Base-by-base conservation (phyloP, 306 rosid genomes). In the Alnus glutinosa region DNA sequence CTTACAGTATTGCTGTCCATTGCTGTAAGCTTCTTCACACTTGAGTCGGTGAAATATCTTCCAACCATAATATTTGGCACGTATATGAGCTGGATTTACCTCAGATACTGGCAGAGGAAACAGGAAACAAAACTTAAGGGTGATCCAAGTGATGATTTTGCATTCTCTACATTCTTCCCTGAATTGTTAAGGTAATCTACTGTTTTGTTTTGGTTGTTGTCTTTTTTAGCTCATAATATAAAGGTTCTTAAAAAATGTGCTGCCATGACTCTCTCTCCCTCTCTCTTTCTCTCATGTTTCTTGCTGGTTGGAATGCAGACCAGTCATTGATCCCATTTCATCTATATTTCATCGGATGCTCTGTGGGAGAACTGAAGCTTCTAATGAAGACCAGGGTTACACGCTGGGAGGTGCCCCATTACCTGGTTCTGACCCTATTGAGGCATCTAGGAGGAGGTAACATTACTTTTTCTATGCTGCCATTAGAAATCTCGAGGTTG, bases 51-150 rank as follows among this genome's bases (percentile, higher is more conserved):
- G 71, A 71, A 92, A 75, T 84, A 88, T 89, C 97, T 94, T 86
- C 98, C 98, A 47, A 89, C 93, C 55, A 51, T 92, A 49, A 86
- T 89, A 87, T 94, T 87, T 82, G 98, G 98, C 74, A 87, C 95
- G 34, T 94, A 94, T 80, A 81, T 81, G 66, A 88, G 98, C 91
- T 94, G 98, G 98, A 87, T 94, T 88, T 94, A 94, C 90, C 98
- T 92, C 75, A 94, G 98, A 88, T 90, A 87, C 90, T 94, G 94
- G 97, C 98, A 94, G 87, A 85, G 83, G 84, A 92, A 90, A 78
- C 91, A 85, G 74, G 98, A 94, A 79, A 88, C 98, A 10, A 92
- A 91, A 81, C 85, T 82, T n/a, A 91, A 84, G 87, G 98, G 98
- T 74, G 97, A 94, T 74, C 98, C 97, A 37, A 94, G 94, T 86